Evolutionary conservation across 768 basidiomycete genomes (phyloP).

Genomic region (Sporobolomyces phaffii): DNA sequence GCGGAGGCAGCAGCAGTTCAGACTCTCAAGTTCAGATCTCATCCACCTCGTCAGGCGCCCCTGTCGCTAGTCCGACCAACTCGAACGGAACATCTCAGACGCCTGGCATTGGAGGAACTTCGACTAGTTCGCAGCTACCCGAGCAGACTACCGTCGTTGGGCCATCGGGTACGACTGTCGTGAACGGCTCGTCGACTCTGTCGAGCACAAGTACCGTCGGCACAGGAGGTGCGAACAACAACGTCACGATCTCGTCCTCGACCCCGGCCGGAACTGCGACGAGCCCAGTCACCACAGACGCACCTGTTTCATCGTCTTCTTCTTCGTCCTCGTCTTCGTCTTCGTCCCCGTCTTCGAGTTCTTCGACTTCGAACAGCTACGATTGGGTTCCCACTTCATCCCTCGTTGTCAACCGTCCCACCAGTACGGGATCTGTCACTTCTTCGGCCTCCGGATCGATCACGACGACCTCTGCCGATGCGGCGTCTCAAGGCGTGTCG

Average conservation of each 20-base stretch:
- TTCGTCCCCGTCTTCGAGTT: neutral
- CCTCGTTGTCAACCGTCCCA: slow-evolving; percentile 31
- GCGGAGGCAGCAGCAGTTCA: neutral
- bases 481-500: slow-evolving; percentile 1
- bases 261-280: neutral
- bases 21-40: neutral
- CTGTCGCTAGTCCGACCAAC: neutral
- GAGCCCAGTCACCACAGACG: neutral
- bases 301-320: neutral
- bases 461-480: slow-evolving; percentile 9
- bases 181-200: neutral
- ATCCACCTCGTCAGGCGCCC: neutral
- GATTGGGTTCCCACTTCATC: slow-evolving; percentile 41
- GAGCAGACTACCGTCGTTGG: too few relatives aligned
- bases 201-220: too few relatives aligned
- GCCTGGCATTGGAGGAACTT: neutral
- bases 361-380: slow-evolving; percentile 18
- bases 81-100: neutral
- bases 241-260: neutral
- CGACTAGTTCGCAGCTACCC: too few relatives aligned
- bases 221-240: neutral
- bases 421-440: slow-evolving; percentile 19
- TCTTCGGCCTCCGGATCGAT: slow-evolving; percentile 5
- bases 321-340: slow-evolving; percentile 4
- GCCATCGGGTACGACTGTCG: neutral